Conservation (phyloP, 352 stramenopile species). For the Pelagophyceae sp. region DNA sequence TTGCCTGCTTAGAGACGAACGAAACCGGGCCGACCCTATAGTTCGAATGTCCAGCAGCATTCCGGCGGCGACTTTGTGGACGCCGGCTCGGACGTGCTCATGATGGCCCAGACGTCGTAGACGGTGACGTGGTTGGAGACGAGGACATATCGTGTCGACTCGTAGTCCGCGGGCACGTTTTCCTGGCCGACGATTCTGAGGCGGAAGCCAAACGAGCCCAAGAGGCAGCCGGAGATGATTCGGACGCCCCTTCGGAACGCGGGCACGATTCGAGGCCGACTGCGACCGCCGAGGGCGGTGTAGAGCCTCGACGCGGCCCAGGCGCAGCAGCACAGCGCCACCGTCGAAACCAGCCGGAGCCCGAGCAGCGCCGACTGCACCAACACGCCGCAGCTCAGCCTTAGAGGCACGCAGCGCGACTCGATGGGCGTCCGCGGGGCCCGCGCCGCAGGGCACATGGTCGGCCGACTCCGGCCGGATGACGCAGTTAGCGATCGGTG, state of each 20-base stretch:
- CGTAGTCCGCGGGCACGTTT: not conserved
- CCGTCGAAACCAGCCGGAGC: not conserved
- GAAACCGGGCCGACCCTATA: not conserved
- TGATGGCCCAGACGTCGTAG: slow-evolving; percentile 6
- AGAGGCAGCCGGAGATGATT: not conserved
- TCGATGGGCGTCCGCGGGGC: not conserved
- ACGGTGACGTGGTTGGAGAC: slow-evolving; percentile 5
- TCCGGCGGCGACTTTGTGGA: too few species aligned
- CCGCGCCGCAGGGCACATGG: too few species aligned
- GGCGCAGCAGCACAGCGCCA: not conserved
- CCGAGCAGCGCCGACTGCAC: not conserved
- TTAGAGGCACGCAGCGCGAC: not conserved
- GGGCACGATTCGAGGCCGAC: not conserved
- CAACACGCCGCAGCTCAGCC: not conserved
- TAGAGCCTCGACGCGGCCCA: not conserved
- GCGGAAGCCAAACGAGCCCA: not conserved
- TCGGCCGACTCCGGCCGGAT: too few species aligned
- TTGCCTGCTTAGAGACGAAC: not conserved
- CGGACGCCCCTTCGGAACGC: not conserved
- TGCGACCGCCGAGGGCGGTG: not conserved
- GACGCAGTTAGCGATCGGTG: too few species aligned
- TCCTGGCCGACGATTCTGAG: not conserved
- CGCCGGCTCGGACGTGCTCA: not conserved
- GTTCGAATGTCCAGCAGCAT: not conserved
- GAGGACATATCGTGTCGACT: not conserved